Conservation (phyloP, 202 grass and related monocot species). For the Panicum hallii region DNA sequence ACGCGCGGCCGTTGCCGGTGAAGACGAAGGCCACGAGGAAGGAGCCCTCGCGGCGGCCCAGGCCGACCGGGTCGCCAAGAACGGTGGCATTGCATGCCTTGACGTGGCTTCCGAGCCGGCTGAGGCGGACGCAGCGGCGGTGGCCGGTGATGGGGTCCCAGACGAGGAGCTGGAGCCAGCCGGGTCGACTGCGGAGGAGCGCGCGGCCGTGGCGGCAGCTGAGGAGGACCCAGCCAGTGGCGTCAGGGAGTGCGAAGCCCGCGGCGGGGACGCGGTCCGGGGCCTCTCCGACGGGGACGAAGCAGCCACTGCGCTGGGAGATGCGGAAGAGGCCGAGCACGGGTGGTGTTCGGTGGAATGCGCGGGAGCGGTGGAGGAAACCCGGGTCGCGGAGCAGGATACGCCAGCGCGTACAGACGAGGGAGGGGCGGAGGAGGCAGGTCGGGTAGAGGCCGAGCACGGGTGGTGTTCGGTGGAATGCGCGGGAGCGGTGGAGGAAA, state of each 20-base stretch:
- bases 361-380: not conserved
- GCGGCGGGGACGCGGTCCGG: not conserved
- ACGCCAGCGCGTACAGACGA: conserved; percentile 25
- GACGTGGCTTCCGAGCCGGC: conserved; percentile 22
- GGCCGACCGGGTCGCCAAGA: not conserved
- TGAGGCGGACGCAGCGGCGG: conserved; percentile 8
- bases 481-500: not conserved
- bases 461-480: conserved; percentile 2
- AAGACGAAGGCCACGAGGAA: conserved; percentile 18
- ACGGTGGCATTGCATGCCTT: not conserved
- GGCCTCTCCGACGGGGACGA: conserved; percentile 1
- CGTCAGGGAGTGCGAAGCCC: not conserved
- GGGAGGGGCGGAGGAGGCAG: conserved; percentile 8
- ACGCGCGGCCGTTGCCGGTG: conserved; percentile 11
- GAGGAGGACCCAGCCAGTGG: not conserved
- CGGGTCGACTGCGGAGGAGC: not conserved
- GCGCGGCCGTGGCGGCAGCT: conserved; percentile 8
- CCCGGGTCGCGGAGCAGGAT: not conserved
- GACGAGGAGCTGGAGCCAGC: conserved; percentile 18
- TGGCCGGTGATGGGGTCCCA: conserved; percentile 25
- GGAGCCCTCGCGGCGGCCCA: not conserved
- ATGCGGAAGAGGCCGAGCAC: not conserved
- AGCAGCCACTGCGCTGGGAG: not conserved
- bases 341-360: conserved; percentile 2
- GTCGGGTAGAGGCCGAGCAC: conserved; percentile 2